A percentile compares a stretch with the other conserved stretches of the same genome.
These are phyloP conservation scores for Penicillium sclerotigenum DNA, from an alignment of 2,329 filamentous ascomycete species.

Conservation along the genomic window DNA sequence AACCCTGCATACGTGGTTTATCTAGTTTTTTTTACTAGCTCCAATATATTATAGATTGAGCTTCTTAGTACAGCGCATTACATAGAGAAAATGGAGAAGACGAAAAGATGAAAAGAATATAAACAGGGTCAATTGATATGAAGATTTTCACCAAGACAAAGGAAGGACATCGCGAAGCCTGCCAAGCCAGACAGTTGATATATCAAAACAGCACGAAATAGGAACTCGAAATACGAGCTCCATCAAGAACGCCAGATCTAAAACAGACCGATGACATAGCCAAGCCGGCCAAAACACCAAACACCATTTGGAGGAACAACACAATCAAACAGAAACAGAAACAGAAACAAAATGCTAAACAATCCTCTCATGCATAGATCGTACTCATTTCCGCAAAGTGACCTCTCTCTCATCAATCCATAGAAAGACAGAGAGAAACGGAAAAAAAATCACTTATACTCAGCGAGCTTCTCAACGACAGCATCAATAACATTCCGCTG, in stretches of 20 bases:
- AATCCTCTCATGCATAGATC: conserved; percentile 10
- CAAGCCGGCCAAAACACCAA: conserved; percentile 5
- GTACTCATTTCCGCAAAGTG: background rate
- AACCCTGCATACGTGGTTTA: background rate
- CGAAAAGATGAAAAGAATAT: background rate
- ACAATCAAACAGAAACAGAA: background rate
- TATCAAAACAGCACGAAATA: background rate
- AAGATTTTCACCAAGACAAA: background rate
- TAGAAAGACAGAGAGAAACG: background rate
- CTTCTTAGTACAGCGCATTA: background rate
- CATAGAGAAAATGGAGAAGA: too few relatives aligned
- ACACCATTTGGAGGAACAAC: conserved; percentile 3
- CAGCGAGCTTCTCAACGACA: conserved; percentile 55
- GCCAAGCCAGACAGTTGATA: background rate
- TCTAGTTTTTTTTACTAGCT: background rate
- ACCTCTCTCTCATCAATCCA: background rate
- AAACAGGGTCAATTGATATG: background rate
- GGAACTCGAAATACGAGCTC: background rate
- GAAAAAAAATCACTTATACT: conserved; percentile 28
- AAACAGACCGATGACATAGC: conserved; percentile 1
- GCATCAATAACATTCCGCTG: conserved; percentile 57
- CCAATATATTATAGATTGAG: background rate
- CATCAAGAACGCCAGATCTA: conserved; percentile 6
- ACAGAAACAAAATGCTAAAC: conserved; percentile 6
- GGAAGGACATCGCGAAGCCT: background rate